Conservation (phyloP, 2,329 filamentous ascomycete genomes). For the Pseudogymnoascus sp. region DNA sequence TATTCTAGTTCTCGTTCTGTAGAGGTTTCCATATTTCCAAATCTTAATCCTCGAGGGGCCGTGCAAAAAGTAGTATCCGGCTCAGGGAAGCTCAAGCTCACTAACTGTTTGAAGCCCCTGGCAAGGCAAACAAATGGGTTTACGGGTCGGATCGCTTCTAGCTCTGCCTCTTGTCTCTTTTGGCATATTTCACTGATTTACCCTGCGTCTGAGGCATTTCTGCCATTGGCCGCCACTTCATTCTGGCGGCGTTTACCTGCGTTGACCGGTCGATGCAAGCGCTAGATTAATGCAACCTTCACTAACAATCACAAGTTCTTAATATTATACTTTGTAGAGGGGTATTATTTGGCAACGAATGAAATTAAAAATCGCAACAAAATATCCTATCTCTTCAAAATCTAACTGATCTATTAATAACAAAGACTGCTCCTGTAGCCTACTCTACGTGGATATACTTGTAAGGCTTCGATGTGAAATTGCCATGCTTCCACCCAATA, state of each 20-base stretch:
- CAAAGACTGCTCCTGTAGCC: not conserved
- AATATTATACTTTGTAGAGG: no score
- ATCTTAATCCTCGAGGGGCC: not conserved
- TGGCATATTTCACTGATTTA: not conserved
- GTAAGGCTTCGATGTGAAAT: conserved; percentile 4
- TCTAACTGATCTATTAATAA: not conserved
- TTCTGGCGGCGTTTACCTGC: not conserved
- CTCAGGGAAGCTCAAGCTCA: no score
- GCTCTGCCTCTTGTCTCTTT: not conserved
- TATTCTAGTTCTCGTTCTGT: not conserved
- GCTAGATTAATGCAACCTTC: no score
- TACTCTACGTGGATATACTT: not conserved
- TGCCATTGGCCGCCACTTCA: not conserved
- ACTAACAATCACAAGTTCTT: no score
- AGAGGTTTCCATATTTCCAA: not conserved
- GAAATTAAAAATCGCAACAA: not conserved
- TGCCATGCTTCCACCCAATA: not conserved
- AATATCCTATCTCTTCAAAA: not conserved
- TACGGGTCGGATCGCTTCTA: no score
- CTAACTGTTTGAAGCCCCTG: no score
- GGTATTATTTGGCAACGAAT: not conserved
- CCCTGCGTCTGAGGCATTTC: not conserved
- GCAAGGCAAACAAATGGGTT: no score
- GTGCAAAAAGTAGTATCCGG: no score
- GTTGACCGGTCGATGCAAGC: no score